These are phyloP conservation scores for Saitozyma sp. DNA, from an alignment of 768 basidiomycete genomes.

Conservation along the genomic window DNA sequence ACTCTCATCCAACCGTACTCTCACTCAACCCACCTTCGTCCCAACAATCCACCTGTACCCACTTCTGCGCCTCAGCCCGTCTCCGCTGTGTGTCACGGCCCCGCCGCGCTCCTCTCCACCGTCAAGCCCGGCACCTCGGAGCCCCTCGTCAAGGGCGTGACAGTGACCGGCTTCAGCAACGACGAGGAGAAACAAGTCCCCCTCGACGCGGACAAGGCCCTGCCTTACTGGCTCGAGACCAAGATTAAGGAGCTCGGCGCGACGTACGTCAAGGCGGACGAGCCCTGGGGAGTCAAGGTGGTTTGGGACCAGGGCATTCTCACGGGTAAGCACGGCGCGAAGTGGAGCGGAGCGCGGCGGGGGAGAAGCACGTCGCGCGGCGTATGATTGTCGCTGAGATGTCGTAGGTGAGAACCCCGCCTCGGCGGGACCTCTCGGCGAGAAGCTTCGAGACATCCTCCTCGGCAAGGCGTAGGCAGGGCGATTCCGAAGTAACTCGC, in stretches of 20 bases:
- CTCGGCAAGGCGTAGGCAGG: constrained; percentile 6
- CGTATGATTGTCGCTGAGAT: constrained; percentile 36
- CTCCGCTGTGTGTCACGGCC: constrained; percentile 77
- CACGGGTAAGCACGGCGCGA: constrained; percentile 27
- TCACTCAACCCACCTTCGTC: no score
- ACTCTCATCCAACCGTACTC: no score
- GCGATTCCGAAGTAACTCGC: no score
- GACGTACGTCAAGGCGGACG: constrained; percentile 63
- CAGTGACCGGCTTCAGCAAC: constrained; percentile 70
- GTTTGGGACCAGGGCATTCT: constrained; percentile 35
- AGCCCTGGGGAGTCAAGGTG: constrained; percentile 62
- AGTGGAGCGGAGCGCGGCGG: constrained; percentile 24
- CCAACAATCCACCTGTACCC: no score
- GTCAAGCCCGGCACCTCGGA: constrained; percentile 60
- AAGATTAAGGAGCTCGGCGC: constrained; percentile 36
- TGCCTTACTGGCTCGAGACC: constrained; percentile 66
- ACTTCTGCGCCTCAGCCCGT: constrained; percentile 36
- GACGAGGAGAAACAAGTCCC: constrained; percentile 62
- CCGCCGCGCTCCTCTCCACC: constrained; percentile 66
- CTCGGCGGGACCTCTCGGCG: constrained; percentile 62
- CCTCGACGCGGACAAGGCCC: constrained; percentile 51
- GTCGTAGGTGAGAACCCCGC: constrained; percentile 75
- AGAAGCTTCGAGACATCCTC: constrained; percentile 62
- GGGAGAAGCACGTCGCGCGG: constrained; percentile 56
- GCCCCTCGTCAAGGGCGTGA: constrained; percentile 65